Base-by-base conservation (phyloP, 2,329 filamentous ascomycete species). In the Cephalotrichum gorgonifer region DNA sequence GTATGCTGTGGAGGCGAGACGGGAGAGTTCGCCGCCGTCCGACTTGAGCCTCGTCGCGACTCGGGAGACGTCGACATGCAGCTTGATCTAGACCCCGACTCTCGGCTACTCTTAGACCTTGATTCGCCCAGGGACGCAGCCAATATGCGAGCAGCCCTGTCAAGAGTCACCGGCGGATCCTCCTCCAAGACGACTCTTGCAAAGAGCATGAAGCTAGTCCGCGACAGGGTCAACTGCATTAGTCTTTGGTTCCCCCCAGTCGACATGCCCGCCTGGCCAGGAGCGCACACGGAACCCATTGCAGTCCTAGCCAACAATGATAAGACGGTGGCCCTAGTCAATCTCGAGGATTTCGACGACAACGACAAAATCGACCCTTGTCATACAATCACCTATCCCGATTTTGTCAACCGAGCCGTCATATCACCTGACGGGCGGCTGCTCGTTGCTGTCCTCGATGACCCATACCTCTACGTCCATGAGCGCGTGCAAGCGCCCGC, bases 351-450 rank as follows among this genome's bases (percentile, higher is more conserved):
- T 47, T 78, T 81, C 47, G 65, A 68, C 4, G 58, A 58, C 30
- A 62, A 62, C 42, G 64, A 69, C 15, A 64, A 64, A 44, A 63
- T 65, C 14, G 73, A 85, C 52, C 73, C 85, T 31, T 67, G 94
- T 22, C 81, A 86, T 49, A 75, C 82, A 41, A 70, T 96, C 48
- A 74, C 78, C 4, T 84, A 95, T 54, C 84, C 86, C 5, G 86
- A 91, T 60, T 86, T 83, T 54, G 91, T 97, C 70, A 98, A 98
- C 59, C 88, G 94, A 60, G 88, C 90, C 30, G 80, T 90, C n/a
- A 83, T 98, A 47, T 96, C 91, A 6, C 93, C 91, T 0, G 86
- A 96, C 61, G 91, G 90, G 1, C 78, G 75, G 20, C 68, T 91
- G 11, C 73, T 97, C 20, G 76, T 90, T 6, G 87, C 89, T 2